Evolutionary conservation across 176 grass and related monocot genomes (phyloP).

Genomic region (Neostapfia colusana): DNA sequence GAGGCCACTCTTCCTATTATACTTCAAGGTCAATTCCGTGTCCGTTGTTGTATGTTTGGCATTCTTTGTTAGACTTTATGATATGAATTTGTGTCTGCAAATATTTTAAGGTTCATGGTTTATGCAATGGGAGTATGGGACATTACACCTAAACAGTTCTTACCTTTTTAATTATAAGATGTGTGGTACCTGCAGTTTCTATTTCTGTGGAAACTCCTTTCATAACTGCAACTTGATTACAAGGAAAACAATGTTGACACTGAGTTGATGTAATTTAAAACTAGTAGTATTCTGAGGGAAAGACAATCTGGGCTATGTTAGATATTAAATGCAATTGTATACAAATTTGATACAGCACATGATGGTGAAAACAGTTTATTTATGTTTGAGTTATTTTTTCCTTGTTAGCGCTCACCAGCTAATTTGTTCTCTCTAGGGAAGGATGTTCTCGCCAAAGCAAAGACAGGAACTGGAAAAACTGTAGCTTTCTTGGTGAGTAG

Average conservation of each 20-base stretch:
- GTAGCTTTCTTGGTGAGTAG: conserved; percentile 89
- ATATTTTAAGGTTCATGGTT: conserved; percentile 18
- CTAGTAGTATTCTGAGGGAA: neutral
- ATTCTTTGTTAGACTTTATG: conserved; percentile 22
- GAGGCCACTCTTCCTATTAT: conserved; percentile 91
- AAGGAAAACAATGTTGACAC: neutral
- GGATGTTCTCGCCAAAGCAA: conserved; percentile 98
- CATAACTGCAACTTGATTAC: neutral
- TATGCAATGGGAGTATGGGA: neutral
- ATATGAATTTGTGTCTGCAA: conserved; percentile 7
- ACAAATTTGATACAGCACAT: neutral
- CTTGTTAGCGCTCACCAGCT: neutral
- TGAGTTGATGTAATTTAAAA: conserved; percentile 23
- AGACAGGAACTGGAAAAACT: conserved; percentile 95
- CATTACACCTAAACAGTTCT: neutral
- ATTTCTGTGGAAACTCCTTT: neutral
- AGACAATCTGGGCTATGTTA: neutral
- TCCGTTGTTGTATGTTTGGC: conserved; percentile 28
- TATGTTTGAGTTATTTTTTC: conserved; percentile 7
- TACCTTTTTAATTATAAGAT: conserved; percentile 3
- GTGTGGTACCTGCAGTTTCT: neutral
- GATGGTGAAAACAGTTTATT: neutral
- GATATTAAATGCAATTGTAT: neutral
- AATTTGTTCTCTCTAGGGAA: conserved; percentile 63
- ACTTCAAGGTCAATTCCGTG: conserved; percentile 73